Evolutionary conservation across 2,329 filamentous ascomycete genomes (phyloP).

Genomic region (Aspergillus jensenii): DNA sequence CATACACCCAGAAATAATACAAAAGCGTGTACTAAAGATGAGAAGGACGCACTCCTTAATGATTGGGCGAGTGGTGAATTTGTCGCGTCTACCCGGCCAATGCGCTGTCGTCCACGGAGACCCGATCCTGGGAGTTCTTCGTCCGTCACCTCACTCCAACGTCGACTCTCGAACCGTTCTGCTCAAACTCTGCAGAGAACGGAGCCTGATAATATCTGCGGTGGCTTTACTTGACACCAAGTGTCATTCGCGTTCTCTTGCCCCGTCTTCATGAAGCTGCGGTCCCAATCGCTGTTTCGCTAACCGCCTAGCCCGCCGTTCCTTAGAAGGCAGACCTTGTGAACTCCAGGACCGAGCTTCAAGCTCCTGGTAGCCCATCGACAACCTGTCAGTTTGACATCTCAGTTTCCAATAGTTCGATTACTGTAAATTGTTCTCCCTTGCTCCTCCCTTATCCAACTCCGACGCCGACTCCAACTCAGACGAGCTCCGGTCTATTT

Average conservation of each 20-base stretch:
- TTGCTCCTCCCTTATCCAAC: constrained; percentile 4
- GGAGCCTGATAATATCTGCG: neutral
- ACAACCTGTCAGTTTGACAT: constrained; percentile 19
- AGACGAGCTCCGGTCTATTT: constrained; percentile 12
- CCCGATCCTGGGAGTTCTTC: neutral
- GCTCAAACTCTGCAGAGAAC: neutral
- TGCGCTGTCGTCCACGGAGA: neutral
- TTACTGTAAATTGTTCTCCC: constrained; percentile 4
- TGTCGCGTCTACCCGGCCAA: neutral
- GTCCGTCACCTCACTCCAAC: neutral
- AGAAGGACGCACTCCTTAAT: neutral
- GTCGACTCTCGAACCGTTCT: neutral
- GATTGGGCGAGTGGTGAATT: neutral
- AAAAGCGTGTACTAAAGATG: neutral
- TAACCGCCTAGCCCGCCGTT: constrained; percentile 9
- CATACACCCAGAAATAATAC: neutral
- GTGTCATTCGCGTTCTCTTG: neutral
- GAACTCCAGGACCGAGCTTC: constrained; percentile 1
- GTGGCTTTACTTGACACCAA: neutral
- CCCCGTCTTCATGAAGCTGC: constrained; percentile 2
- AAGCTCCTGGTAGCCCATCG: neutral
- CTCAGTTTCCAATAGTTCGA: constrained; percentile 9
- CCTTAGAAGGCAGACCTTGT: constrained; percentile 8
- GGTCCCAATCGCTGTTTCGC: constrained; percentile 19
- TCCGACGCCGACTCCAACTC: neutral